Evolutionary conservation across 352 stramenopile species (phyloP), one percentile per base, ranked within the genome.

Genomic region (Phytophthora foliorum): DNA sequence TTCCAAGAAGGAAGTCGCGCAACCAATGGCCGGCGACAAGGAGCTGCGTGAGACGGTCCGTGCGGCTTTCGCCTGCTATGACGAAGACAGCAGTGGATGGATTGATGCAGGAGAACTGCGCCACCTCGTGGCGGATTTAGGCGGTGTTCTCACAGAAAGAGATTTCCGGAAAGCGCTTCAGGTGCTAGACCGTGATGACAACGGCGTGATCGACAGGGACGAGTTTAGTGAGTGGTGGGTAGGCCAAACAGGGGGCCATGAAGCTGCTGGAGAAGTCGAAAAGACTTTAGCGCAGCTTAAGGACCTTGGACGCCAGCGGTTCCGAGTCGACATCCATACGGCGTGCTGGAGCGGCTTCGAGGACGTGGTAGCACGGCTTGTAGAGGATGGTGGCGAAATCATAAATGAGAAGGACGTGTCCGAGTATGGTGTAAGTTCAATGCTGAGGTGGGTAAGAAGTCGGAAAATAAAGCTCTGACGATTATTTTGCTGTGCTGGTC

Each of bases 181-280:
- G 11, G 46, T 84, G 21, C 69, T 93, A 29, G 86, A 93, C 38
- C 65, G 67, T 16, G 75, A 93, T 55, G 41, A 54, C 49, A 79
- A 89, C 45, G 82, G 83, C 6, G 63, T 69, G 8, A 82, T 93
- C 44, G 82, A 89, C n/a, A 60, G 74, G 36, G 56, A 76, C 38
- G 83, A 93, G 67, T 93, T 93, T 44, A 58, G 74, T 1, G 44
- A 52, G 22, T 93, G 86, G 86, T 93, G 86, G 86, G 52, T 55
- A 8, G 24, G 34, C n/a, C 70, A 82, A 25, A 62, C 50, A 8
- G 55, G 51, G 10, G 75, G 84, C 34, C 75, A 90, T 31, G 74
- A 78, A 11, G 45, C 57, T 5, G 39, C 75, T 27, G 80, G 73
- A 21, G 77, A 84, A 21, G 52, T 90, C 2, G 82, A 91, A 49